These are phyloP conservation scores for Durotheca rogersii DNA, from an alignment of 495 filamentous ascomycete species.

Conservation along the genomic window DNA sequence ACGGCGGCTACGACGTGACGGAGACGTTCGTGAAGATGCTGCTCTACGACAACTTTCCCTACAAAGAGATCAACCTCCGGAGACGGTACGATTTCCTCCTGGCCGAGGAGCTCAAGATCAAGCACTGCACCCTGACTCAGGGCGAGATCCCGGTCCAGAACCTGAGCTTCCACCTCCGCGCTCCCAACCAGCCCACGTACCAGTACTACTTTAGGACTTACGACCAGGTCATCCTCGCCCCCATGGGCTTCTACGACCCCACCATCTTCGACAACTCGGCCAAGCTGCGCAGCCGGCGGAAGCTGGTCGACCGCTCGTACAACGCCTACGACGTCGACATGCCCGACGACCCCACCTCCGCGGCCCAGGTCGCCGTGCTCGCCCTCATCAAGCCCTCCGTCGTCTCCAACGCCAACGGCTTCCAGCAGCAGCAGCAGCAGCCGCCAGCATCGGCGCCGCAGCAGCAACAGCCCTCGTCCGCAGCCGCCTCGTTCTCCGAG, in stretches of 20 bases:
- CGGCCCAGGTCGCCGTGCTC: constrained; percentile 79
- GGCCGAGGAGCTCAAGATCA: constrained; percentile 92
- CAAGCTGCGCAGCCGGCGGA: constrained; percentile 76
- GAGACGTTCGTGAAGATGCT: constrained; percentile 96
- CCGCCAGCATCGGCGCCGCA: too few relatives aligned
- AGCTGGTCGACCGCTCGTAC: constrained; percentile 77
- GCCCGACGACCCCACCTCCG: constrained; percentile 83
- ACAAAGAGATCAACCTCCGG: constrained; percentile 86
- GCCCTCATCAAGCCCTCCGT: constrained; percentile 65
- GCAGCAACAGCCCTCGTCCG: too few relatives aligned
- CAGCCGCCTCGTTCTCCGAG: constrained; percentile 30
- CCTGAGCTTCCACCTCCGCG: constrained; percentile 84
- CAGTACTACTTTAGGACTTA: constrained; percentile 95
- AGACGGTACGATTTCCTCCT: constrained; percentile 89
- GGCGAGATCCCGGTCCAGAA: constrained; percentile 76
- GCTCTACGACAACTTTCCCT: constrained; percentile 91
- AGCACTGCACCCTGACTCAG: constrained; percentile 83
- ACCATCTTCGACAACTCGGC: constrained; percentile 75
- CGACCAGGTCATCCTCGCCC: constrained; percentile 87
- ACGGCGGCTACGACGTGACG: constrained; percentile 87
- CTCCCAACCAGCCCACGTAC: constrained; percentile 80
- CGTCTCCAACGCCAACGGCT: constrained; percentile 39
- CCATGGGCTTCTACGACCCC: constrained; percentile 88
- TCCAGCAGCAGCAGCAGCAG: too few relatives aligned
- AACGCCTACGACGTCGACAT: constrained; percentile 86